A percentile compares a stretch with the other conserved stretches of the same genome.
Evolutionary conservation across 495 filamentous ascomycete species (phyloP).

Genomic region (Penicillium steckii): DNA sequence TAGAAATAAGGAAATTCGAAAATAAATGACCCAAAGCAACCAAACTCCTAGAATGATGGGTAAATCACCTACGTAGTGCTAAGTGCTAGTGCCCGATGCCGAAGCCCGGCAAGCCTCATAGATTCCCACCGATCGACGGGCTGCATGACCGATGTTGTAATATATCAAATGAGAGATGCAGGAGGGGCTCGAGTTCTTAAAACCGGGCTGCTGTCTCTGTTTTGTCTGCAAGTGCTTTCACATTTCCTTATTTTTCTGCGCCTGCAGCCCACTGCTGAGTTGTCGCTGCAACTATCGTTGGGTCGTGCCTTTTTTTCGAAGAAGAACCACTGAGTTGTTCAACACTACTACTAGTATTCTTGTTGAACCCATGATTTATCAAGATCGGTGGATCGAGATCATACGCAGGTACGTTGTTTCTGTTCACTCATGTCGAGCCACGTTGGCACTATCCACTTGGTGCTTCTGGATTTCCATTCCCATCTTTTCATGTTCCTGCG

Average conservation of each 20-base stretch:
- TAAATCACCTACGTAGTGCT: neutral
- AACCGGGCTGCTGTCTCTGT: constrained; percentile 33
- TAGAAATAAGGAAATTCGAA: too few relatives aligned
- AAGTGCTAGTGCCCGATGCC: constrained; percentile 16
- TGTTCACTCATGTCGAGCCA: neutral
- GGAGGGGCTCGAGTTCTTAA: constrained; percentile 43
- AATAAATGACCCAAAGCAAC: neutral
- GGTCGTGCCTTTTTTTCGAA: constrained; percentile 9
- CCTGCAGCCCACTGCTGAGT: constrained; percentile 26
- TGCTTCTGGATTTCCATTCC: neutral
- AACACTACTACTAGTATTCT: neutral
- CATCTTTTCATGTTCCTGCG: constrained; percentile 15
- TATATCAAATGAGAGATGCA: constrained; percentile 55
- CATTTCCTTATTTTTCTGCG: too few relatives aligned
- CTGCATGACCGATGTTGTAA: constrained; percentile 51
- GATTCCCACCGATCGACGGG: constrained; percentile 42
- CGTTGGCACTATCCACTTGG: neutral
- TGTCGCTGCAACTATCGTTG: constrained; percentile 23
- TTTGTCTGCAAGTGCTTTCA: constrained; percentile 32
- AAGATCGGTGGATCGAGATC: constrained; percentile 16
- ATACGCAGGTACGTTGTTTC: constrained; percentile 16
- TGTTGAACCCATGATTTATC: constrained; percentile 20
- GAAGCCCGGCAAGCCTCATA: constrained; percentile 28
- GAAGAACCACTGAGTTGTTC: neutral
- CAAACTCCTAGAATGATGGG: neutral